phyloP scores from a whole-genome alignment of 331 rosid genomes.

The Pyrus hybrid region DNA sequence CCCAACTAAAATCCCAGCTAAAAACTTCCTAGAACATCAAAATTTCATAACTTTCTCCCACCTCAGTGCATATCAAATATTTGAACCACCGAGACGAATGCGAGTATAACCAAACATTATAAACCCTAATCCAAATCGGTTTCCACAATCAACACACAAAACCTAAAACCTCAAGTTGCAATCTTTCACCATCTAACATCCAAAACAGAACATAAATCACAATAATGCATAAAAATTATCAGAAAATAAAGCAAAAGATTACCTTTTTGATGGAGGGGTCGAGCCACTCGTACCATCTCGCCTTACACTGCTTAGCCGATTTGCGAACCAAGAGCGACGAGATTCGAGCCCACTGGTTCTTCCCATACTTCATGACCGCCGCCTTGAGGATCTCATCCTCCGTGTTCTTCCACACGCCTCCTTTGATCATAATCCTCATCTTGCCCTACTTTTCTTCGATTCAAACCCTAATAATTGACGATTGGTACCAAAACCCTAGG shows the following conservation, averaged over 20 bases:
- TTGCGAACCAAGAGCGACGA: slow-evolving; percentile 91
- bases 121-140: background rate
- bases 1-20: background rate
- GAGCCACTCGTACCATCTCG: slow-evolving; percentile 98
- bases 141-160: background rate
- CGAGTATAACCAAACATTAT: background rate
- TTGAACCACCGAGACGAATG: background rate
- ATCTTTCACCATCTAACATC: background rate
- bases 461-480: background rate
- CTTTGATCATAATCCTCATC: slow-evolving; percentile 99
- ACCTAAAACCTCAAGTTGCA: background rate
- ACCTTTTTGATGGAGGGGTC: slow-evolving; percentile 96
- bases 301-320: slow-evolving; percentile 95
- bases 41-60: background rate
- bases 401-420: slow-evolving; percentile 97
- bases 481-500: background rate
- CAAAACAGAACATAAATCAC: background rate
- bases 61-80: background rate
- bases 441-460: slow-evolving; percentile 18
- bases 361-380: slow-evolving; percentile 93
- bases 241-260: background rate
- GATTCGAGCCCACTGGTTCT: slow-evolving; percentile 96
- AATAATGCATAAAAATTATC: background rate
- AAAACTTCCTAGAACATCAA: background rate
- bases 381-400: slow-evolving; percentile 98